These are phyloP conservation scores for Macadamia integrifolia DNA, from an alignment of 164 flowering plant species.

Conservation along the genomic window DNA sequence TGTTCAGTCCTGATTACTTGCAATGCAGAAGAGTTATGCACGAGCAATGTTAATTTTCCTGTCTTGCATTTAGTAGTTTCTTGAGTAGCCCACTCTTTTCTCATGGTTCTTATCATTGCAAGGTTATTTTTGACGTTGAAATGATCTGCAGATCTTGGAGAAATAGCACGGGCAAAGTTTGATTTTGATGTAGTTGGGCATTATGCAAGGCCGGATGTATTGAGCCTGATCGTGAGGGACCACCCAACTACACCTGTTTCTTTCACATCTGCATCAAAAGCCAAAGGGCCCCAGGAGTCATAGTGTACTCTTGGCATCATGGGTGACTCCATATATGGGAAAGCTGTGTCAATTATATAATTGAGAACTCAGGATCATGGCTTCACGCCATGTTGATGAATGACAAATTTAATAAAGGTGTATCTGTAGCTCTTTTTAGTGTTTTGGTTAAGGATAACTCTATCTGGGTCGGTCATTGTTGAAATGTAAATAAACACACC, in stretches of 20 bases:
- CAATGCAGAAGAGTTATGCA: not conserved
- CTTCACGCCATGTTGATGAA: too few species aligned
- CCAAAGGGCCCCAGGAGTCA: constrained; percentile 25
- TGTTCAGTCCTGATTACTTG: too few species aligned
- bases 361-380: too few species aligned
- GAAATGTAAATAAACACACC: too few species aligned
- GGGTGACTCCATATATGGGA: too few species aligned
- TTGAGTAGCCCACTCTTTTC: not conserved
- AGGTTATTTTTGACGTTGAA: constrained; percentile 2
- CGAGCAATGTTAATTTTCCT: not conserved
- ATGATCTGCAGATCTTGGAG: constrained; percentile 62
- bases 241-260: constrained; percentile 56
- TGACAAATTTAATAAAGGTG: too few species aligned
- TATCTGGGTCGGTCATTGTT: too few species aligned
- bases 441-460: too few species aligned
- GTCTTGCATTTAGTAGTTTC: not conserved
- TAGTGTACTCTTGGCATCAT: not conserved
- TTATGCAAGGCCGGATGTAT: constrained; percentile 75
- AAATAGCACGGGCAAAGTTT: constrained; percentile 65
- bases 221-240: constrained; percentile 61
- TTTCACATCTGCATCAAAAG: constrained; percentile 45
- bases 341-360: too few species aligned
- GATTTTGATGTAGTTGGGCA: constrained; percentile 90
- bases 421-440: too few species aligned
- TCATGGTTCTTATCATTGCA: constrained; percentile 1